Evolutionary conservation across 2,329 filamentous ascomycete genomes (phyloP).

Genomic region (Fusarium robinianum): DNA sequence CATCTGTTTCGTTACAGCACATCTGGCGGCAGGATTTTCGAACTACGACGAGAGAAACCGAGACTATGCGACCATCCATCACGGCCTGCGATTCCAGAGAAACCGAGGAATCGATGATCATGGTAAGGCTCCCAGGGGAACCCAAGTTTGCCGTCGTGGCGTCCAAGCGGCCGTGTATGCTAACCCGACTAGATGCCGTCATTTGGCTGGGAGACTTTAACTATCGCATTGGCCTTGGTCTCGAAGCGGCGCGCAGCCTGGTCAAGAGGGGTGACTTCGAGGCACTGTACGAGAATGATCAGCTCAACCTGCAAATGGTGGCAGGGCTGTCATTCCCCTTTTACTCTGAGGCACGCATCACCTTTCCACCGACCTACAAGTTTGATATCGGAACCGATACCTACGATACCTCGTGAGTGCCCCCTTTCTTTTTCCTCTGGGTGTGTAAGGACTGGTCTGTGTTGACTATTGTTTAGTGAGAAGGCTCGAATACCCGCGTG

Average conservation of each 20-base stretch:
- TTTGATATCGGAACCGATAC: conserved; percentile 86
- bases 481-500: conserved; percentile 95
- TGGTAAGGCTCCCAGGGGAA: conserved; percentile 50
- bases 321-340: conserved; percentile 86
- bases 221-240: conserved; percentile 86
- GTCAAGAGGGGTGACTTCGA: conserved; percentile 75
- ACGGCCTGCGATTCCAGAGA: conserved; percentile 86
- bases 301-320: conserved; percentile 96
- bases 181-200: conserved; percentile 61
- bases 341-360: conserved; percentile 88
- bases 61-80: conserved; percentile 87
- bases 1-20: conserved; percentile 93
- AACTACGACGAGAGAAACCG: conserved; percentile 97
- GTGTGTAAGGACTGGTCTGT: neutral
- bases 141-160: neutral
- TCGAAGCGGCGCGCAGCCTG: conserved; percentile 76
- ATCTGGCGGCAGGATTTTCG: conserved; percentile 92
- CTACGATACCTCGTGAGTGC: conserved; percentile 84
- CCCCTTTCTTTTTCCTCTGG: neutral
- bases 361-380: conserved; percentile 93
- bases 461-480: conserved; percentile 59
- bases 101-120: conserved; percentile 93
- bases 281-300: conserved; percentile 86
- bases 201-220: conserved; percentile 99
- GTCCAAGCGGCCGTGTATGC: conserved; percentile 25